Evolutionary conservation across 75 land plant genomes (phyloP).

Genomic region (Cryptomeria japonica): DNA sequence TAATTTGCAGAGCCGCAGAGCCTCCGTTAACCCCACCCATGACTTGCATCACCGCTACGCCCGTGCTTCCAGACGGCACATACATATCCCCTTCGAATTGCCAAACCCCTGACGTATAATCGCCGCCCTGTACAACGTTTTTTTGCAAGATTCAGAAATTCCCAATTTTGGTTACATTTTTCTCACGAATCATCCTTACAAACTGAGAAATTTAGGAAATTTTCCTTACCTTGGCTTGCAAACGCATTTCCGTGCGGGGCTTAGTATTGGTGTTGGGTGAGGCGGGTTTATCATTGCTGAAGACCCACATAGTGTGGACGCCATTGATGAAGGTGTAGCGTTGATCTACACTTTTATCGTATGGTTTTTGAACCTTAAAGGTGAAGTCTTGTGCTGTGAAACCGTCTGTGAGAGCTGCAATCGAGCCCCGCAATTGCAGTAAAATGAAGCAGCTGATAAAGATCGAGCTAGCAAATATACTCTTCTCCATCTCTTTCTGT

Average conservation of each 20-base stretch:
- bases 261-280: conserved; percentile 9
- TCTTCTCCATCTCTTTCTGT: too few relatives aligned
- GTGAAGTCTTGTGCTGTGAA: conserved; percentile 12
- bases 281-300: conserved; percentile 25
- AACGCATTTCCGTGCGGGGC: conserved; percentile 27
- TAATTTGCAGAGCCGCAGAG: conserved; percentile 33
- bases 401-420: conserved; percentile 19
- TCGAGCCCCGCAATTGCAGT: not conserved
- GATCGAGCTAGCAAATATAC: too few relatives aligned
- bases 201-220: too few relatives aligned
- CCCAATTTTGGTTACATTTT: not conserved
- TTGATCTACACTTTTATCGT: conserved; percentile 8
- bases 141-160: too few relatives aligned
- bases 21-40: conserved; percentile 5
- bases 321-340: conserved; percentile 26
- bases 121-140: not conserved
- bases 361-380: conserved; percentile 18
- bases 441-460: too few relatives aligned
- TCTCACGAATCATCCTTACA: not conserved
- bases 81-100: conserved; percentile 36
- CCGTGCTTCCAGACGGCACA: conserved; percentile 23
- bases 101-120: conserved; percentile 24
- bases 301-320: conserved; percentile 26
- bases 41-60: conserved; percentile 36
- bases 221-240: too few relatives aligned